phyloP scores from a whole-genome alignment of 257 asterid species.

The Nicotiana noctiflora region DNA sequence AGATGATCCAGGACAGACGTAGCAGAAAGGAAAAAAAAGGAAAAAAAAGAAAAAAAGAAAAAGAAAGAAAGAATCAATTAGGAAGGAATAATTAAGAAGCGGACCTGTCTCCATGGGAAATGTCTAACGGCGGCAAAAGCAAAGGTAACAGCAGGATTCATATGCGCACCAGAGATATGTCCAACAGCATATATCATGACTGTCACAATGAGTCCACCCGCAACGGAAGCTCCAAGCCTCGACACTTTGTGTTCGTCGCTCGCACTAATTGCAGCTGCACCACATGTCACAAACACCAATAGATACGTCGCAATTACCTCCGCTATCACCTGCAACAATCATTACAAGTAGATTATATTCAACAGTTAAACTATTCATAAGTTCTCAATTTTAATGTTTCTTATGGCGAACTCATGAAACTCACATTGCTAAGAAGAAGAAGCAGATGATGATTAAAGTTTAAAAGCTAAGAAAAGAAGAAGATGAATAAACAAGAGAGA shows the following conservation, averaged over 20 bases:
- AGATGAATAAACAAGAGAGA: background rate
- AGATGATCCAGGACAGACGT: too few relatives aligned
- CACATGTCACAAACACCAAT: constrained; percentile 78
- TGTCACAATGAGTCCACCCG: constrained; percentile 82
- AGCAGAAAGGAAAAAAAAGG: too few relatives aligned
- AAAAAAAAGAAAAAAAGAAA: too few relatives aligned
- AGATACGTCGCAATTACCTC: constrained; percentile 64
- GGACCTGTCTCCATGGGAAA: constrained; percentile 82
- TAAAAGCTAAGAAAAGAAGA: too few relatives aligned
- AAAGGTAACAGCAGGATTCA: constrained; percentile 85
- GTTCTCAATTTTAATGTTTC: too few relatives aligned
- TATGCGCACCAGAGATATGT: constrained; percentile 89
- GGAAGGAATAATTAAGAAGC: background rate
- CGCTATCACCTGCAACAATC: constrained; percentile 43
- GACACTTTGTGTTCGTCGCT: constrained; percentile 52
- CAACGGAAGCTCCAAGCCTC: constrained; percentile 68
- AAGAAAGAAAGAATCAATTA: background rate
- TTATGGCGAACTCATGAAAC: too few relatives aligned
- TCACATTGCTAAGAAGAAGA: too few relatives aligned
- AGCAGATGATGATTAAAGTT: too few relatives aligned
- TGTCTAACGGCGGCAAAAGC: constrained; percentile 76
- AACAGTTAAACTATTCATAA: too few relatives aligned
- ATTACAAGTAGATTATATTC: too few relatives aligned
- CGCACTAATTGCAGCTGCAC: constrained; percentile 58
- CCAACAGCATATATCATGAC: constrained; percentile 92